Conservation (phyloP, 2,329 filamentous ascomycete species). For the Lachnellula suecica region DNA sequence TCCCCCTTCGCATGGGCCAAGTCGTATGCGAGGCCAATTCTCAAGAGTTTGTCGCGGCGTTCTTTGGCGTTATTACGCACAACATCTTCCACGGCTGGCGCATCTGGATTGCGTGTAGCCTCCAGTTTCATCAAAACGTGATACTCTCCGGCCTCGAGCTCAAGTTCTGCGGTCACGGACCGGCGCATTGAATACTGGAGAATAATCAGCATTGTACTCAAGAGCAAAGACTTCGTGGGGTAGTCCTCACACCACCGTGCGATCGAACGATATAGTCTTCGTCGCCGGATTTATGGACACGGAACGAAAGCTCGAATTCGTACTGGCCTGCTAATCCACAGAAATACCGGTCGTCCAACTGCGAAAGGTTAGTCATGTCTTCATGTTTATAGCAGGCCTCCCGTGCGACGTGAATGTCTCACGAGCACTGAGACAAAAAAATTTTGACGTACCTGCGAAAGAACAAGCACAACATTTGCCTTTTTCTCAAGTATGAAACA, state of each 20-base stretch:
- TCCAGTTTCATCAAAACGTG: constrained; percentile 55
- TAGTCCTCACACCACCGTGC: constrained; percentile 40
- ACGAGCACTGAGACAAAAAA: neutral
- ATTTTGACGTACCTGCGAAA: constrained; percentile 58
- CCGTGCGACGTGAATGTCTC: too few species aligned
- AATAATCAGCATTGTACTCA: neutral
- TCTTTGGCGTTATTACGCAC: constrained; percentile 34
- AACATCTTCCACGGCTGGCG: constrained; percentile 44
- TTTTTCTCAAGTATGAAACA: constrained; percentile 53
- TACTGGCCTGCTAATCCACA: constrained; percentile 61
- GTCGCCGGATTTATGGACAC: constrained; percentile 49
- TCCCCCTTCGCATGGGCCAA: constrained; percentile 59
- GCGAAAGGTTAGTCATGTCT: constrained; percentile 22
- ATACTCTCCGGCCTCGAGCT: constrained; percentile 56
- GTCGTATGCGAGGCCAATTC: constrained; percentile 60
- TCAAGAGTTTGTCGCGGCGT: constrained; percentile 54
- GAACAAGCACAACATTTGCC: constrained; percentile 56
- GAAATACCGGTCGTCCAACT: constrained; percentile 63
- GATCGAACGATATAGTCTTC: constrained; percentile 60
- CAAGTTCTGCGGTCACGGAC: constrained; percentile 58
- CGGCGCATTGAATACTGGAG: constrained; percentile 50
- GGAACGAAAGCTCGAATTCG: constrained; percentile 42
- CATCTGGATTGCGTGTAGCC: constrained; percentile 42
- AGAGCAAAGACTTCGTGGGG: neutral
- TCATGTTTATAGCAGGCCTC: too few species aligned